phyloP scores from a whole-genome alignment of 2,329 filamentous ascomycete species.

The Colletotrichum incanum region DNA sequence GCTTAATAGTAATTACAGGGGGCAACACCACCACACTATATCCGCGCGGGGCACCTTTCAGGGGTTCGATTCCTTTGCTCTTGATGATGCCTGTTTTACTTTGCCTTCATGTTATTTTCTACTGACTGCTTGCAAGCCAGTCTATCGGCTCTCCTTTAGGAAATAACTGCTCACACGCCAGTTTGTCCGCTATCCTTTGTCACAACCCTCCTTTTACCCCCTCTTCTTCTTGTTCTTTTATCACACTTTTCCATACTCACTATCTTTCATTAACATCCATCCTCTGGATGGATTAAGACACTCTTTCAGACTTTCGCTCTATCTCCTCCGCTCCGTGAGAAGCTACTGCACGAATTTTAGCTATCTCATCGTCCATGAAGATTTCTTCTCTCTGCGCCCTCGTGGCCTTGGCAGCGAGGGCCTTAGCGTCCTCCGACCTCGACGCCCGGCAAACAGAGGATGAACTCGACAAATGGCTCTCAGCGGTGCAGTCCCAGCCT shows the following conservation, averaged over 20 bases:
- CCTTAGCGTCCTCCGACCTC: not conserved
- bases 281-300: not conserved
- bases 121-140: not conserved
- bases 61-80: no score
- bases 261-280: not conserved
- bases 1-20: no score
- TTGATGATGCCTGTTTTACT: not conserved
- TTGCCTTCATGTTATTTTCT: not conserved
- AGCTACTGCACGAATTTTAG: not conserved
- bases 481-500: not conserved
- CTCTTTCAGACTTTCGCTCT: not conserved
- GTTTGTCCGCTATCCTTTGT: not conserved
- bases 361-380: not conserved
- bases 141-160: not conserved
- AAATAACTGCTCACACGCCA: no score
- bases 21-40: no score
- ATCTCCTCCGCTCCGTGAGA: not conserved
- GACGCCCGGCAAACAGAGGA: not conserved
- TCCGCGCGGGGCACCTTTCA: no score
- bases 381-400: not conserved
- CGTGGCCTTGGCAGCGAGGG: not conserved
- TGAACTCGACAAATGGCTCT: not conserved
- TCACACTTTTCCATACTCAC: not conserved
- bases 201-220: not conserved
- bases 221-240: not conserved